A percentile compares a stretch with the other conserved stretches of the same genome.
Evolutionary conservation across 2,329 filamentous ascomycete species (phyloP).

Genomic region (Colletotrichum plurivorum): DNA sequence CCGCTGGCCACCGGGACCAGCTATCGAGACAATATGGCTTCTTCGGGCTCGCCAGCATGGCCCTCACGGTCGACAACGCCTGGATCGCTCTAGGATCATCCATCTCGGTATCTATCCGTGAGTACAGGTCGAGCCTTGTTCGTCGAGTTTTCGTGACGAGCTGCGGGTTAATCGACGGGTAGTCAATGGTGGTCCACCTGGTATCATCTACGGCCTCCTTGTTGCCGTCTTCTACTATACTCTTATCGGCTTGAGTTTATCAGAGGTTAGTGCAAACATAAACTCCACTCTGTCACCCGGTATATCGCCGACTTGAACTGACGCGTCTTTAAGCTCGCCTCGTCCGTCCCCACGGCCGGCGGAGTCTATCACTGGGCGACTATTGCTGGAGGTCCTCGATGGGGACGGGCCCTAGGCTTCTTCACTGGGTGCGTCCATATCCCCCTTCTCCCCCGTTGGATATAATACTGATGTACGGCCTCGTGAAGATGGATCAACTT

Average conservation of each 20-base stretch:
- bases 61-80: conserved; percentile 74
- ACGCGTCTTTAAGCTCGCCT: conserved; percentile 64
- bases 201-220: conserved; percentile 58
- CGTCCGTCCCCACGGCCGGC: conserved; percentile 70
- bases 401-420: conserved; percentile 66
- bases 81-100: conserved; percentile 76
- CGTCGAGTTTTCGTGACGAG: conserved; percentile 3
- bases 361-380: conserved; percentile 75
- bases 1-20: conserved; percentile 75
- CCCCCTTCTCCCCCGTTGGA: neutral
- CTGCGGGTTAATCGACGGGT: neutral
- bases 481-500: conserved; percentile 61
- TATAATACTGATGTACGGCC: too few species aligned
- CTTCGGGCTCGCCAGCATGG: conserved; percentile 70
- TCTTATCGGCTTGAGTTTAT: conserved; percentile 57
- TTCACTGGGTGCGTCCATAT: conserved; percentile 52
- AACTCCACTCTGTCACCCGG: neutral
- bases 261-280: conserved; percentile 50
- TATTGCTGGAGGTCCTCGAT: conserved; percentile 68
- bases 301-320: neutral
- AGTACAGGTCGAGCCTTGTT: conserved; percentile 38
- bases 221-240: conserved; percentile 60
- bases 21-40: conserved; percentile 74
- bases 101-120: conserved; percentile 66
- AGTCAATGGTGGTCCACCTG: conserved; percentile 59